Evolutionary conservation across 345 rosid species (phyloP).

Genomic region (Leavenworthia alabamica): DNA sequence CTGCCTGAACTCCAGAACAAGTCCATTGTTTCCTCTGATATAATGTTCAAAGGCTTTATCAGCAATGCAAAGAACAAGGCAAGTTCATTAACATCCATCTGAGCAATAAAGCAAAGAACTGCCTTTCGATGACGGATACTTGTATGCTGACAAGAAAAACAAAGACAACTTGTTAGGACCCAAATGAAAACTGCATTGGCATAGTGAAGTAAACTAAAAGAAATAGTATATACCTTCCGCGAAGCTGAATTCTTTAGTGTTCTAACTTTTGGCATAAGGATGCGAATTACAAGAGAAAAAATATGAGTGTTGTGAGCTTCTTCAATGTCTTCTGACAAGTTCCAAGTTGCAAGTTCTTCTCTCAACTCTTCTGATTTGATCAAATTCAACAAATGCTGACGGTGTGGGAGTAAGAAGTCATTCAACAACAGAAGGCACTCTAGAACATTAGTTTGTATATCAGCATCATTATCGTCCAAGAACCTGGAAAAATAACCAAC

Average conservation of each 20-base stretch:
- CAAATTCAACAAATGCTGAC: conserved; percentile 68
- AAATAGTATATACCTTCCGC: conserved; percentile 54
- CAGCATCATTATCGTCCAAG: conserved; percentile 81
- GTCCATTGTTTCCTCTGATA: conserved; percentile 46
- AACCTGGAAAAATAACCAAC: conserved; percentile 46
- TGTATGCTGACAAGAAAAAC: conserved; percentile 50
- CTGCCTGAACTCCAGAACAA: conserved; percentile 38
- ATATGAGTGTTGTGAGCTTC: conserved; percentile 58
- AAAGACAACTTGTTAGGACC: conserved; percentile 11
- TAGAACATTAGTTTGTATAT: conserved; percentile 65
- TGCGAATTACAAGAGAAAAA: conserved; percentile 53
- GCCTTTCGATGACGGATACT: conserved; percentile 72
- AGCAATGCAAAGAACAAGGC: conserved; percentile 71
- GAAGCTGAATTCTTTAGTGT: conserved; percentile 72
- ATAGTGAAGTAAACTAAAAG: conserved; percentile 3
- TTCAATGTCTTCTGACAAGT: conserved; percentile 62
- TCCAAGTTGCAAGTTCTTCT: conserved; percentile 86
- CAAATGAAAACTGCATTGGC: background rate
- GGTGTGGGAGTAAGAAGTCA: conserved; percentile 61
- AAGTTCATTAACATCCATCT: conserved; percentile 63
- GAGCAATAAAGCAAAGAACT: conserved; percentile 72
- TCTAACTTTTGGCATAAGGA: conserved; percentile 82
- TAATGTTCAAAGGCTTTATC: conserved; percentile 61
- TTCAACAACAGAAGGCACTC: conserved; percentile 82
- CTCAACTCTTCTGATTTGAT: conserved; percentile 61